Base-by-base conservation (phyloP, 495 filamentous ascomycete species). In the Talaromyces nanjingensis region DNA sequence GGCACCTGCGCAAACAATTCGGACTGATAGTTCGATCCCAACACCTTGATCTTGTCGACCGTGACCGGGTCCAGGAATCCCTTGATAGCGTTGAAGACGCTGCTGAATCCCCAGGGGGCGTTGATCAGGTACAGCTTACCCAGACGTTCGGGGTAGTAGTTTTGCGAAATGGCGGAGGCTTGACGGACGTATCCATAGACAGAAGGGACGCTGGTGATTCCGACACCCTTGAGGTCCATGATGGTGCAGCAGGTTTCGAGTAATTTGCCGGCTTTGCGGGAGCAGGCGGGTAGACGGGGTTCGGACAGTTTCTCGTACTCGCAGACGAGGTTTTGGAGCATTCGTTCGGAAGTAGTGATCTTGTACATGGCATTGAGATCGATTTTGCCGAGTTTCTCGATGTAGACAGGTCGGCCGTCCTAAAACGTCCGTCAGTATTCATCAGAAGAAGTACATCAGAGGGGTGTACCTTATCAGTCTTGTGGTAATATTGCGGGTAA, bases 401-500 rank as follows among this genome's bases (percentile, higher is more conserved):
- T 96, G 78, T 98, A 98, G 65, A 97, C 87, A 58, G 94, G 94
- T 63, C 94, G 89, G 61, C 94, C 94, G 80, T 98, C 94, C 93
- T 97, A 22, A 25, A 6, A 6, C 7, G 49, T 33, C 18, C 6
- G n/a, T 42, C 2, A 65, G 31, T 45, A 16, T 58, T 12, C 8
- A 14, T 33, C 27, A 52, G 14, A 45, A 16, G 25, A 62, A 27
- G 29, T 16, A 45, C 14, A 60, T 7, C 27, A 58, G 54, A 34
- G 33, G 45, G 54, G 61, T 45, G 64, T 77, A 94, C 93, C 83
- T 96, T 96, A 78, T 98, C 94, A 6, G 91, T 98, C 81, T 96
- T 97, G 84, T 98, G 94, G 76, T 98, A 98, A 81, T 94, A 98
- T 80, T 98, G 94, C 3, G 93, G 92, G 75, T 98, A 98, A 81